Percentiles rank a stretch among this genome's conserved stretches.
Evolutionary conservation across 139 green algal genomes (phyloP).

Genomic region (Monoraphidium neglectum): DNA sequence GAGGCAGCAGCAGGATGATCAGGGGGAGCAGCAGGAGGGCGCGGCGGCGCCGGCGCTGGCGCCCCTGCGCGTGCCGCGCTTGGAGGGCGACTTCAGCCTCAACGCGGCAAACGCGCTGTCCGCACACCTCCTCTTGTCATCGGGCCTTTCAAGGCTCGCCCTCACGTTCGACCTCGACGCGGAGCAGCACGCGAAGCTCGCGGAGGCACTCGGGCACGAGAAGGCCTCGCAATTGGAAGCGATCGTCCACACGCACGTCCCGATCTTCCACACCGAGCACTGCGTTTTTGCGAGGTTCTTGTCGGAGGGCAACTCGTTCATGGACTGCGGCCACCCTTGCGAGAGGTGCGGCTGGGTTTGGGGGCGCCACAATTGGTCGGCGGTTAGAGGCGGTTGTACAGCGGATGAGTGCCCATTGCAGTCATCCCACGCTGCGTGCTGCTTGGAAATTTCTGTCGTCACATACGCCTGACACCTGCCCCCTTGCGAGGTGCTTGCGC

Average conservation of each 20-base stretch:
- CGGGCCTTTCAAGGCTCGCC: slow-evolving; percentile 50
- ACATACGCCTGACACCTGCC: too few species aligned
- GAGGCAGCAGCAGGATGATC: slow-evolving; percentile 6
- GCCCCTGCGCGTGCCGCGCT: slow-evolving; percentile 27
- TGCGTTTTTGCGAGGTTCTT: slow-evolving; percentile 87
- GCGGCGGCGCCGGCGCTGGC: too few species aligned
- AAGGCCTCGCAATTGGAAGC: slow-evolving; percentile 54
- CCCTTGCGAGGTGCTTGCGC: too few species aligned
- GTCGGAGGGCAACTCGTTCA: slow-evolving; percentile 68
- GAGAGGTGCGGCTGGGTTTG: too few species aligned
- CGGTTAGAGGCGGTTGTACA: too few species aligned
- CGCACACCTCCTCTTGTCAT: slow-evolving; percentile 58
- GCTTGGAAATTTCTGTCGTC: too few species aligned
- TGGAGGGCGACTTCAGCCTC: slow-evolving; percentile 85
- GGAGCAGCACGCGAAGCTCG: slow-evolving; percentile 50
- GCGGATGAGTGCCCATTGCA: too few species aligned
- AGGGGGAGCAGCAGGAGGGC: too few species aligned
- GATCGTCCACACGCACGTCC: slow-evolving; percentile 83
- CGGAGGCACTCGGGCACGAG: neutral
- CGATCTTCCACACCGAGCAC: slow-evolving; percentile 92
- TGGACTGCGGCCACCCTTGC: slow-evolving; percentile 87
- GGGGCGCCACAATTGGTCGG: too few species aligned
- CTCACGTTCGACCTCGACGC: slow-evolving; percentile 84
- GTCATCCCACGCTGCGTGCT: too few species aligned
- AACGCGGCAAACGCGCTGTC: slow-evolving; percentile 81